Evolutionary conservation across 2,329 filamentous ascomycete genomes (phyloP).

Genomic region (Trichoderma atroviride): DNA sequence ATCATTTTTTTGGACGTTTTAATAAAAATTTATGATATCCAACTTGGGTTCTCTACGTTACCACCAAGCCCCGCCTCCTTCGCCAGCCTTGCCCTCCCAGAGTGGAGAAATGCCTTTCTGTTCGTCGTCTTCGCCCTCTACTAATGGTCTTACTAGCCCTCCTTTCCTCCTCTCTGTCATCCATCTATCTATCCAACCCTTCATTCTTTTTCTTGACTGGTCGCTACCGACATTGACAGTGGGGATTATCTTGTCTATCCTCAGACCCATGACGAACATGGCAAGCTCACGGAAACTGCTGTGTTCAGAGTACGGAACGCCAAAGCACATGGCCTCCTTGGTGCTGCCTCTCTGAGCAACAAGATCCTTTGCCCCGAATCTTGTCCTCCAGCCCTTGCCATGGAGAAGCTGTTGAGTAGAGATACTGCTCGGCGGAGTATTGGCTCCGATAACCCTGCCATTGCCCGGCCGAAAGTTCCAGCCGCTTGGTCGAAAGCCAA

Average conservation of each 20-base stretch:
- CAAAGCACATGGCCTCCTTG: slow-evolving; percentile 81
- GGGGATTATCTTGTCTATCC: slow-evolving; percentile 87
- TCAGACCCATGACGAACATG: slow-evolving; percentile 85
- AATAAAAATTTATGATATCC: slow-evolving; percentile 20
- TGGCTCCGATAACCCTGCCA: slow-evolving; percentile 57
- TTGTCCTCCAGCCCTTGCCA: slow-evolving; percentile 70
- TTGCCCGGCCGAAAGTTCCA: slow-evolving; percentile 84
- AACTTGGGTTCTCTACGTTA: slow-evolving; percentile 28
- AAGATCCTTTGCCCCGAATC: slow-evolving; percentile 72
- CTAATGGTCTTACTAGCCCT: slow-evolving; percentile 52
- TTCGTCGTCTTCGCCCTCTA: slow-evolving; percentile 44
- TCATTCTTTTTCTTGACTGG: slow-evolving; percentile 60
- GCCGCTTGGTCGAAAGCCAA: slow-evolving; percentile 89
- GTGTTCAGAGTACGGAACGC: slow-evolving; percentile 94
- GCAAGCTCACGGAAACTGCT: slow-evolving; percentile 92
- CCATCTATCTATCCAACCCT: slow-evolving; percentile 67
- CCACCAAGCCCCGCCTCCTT: slow-evolving; percentile 47
- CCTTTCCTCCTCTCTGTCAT: slow-evolving; percentile 58
- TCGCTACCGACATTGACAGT: slow-evolving; percentile 82
- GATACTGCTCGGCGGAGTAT: slow-evolving; percentile 52
- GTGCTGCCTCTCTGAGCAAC: slow-evolving; percentile 82
- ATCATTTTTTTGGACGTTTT: slow-evolving; percentile 19
- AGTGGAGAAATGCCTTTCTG: slow-evolving; percentile 35
- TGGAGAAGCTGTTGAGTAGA: slow-evolving; percentile 57
- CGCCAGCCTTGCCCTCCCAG: slow-evolving; percentile 46